phyloP scores from a whole-genome alignment of 2,329 filamentous ascomycete species.

The Cladosporium sp. region DNA sequence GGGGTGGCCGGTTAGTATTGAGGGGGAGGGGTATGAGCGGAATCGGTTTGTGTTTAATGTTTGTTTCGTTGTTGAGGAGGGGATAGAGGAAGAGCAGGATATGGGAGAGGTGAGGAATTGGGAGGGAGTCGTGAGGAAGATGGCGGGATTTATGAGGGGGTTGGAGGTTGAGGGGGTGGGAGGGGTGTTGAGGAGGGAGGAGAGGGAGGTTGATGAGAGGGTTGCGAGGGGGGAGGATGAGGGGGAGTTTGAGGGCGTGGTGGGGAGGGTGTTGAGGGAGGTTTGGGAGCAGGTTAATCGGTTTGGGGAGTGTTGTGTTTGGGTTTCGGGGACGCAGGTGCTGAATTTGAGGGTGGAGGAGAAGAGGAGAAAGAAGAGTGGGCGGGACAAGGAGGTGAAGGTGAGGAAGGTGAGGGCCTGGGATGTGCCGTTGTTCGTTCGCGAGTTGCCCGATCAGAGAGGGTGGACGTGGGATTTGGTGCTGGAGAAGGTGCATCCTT shows the following conservation, averaged over 20 bases:
- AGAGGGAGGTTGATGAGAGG: constrained; percentile 29
- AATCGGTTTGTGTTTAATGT: constrained; percentile 98
- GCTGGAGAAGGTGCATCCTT: constrained; percentile 74
- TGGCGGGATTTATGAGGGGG: constrained; percentile 82
- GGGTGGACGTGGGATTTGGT: constrained; percentile 75
- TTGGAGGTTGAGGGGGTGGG: constrained; percentile 77
- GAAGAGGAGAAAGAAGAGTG: neutral
- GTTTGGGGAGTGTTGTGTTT: constrained; percentile 77
- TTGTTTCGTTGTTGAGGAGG: constrained; percentile 73
- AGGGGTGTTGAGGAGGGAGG: constrained; percentile 72
- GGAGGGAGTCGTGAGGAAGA: constrained; percentile 74
- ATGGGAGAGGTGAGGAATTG: constrained; percentile 63
- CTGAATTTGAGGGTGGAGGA: constrained; percentile 34
- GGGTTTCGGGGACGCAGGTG: constrained; percentile 30
- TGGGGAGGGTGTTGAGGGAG: constrained; percentile 75
- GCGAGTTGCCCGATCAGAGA: constrained; percentile 52
- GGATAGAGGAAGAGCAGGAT: constrained; percentile 72
- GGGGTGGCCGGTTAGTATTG: constrained; percentile 86
- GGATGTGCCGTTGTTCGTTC: constrained; percentile 82
- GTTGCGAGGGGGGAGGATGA: constrained; percentile 27
- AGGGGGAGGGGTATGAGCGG: constrained; percentile 73
- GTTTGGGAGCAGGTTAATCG: constrained; percentile 93
- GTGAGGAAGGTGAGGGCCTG: constrained; percentile 79
- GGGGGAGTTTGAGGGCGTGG: constrained; percentile 8
- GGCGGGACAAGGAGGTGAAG: constrained; percentile 32